Base-by-base conservation (phyloP, 495 filamentous ascomycete genomes). In the Hypoxylon intermedium region DNA sequence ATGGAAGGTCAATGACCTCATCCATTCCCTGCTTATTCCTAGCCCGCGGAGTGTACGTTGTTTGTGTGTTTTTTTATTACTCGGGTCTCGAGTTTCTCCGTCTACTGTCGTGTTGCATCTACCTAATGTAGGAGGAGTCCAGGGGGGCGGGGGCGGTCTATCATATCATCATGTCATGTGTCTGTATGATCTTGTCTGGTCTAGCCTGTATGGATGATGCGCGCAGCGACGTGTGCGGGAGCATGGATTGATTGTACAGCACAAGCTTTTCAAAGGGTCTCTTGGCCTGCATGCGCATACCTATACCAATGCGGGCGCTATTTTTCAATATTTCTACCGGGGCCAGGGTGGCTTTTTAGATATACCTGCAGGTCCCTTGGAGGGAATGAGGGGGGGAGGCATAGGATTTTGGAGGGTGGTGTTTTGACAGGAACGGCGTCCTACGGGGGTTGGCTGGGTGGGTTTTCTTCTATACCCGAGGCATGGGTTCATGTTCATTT, bases 231-330 rank as follows among this genome's bases (percentile, higher is more conserved):
- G 2, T 12, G 30, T 21, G 38, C 9, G 59, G 23, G 3, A 16
- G 46, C 62, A 65, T 56, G 62, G 45, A 52, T 56, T 57, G 45
- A 56, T 65, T 65, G 56, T 60, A 65, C 62, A 65, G 55, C 56
- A 65, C 50, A 37, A 51, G 38, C 38, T 23, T 50, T 46, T 48
- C 15, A 36, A 30, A 43, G 49, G 36, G 21, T 20, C 30, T 48
- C 46, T 55, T 55, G 51, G 45, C 62, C 44, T 49, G 45, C 55
- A 65, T 54, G 24, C 21, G 26, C 40, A 44, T 44, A 44, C 34
- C n/a, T n/a, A n/a, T n/a, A 37, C 43, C 52, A 30, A 37, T 58
- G 33, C 21, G 44, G 53, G 43, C 15, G 18, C 5, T 28, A 26
- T 19, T 40, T 24, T 24, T 24, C 53, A 49, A 57, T 50, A 50